Percentiles rank a stretch among this genome's conserved stretches.
phyloP scores from a whole-genome alignment of 768 basidiomycete genomes.

The Strobilomyces echinocephalus region DNA sequence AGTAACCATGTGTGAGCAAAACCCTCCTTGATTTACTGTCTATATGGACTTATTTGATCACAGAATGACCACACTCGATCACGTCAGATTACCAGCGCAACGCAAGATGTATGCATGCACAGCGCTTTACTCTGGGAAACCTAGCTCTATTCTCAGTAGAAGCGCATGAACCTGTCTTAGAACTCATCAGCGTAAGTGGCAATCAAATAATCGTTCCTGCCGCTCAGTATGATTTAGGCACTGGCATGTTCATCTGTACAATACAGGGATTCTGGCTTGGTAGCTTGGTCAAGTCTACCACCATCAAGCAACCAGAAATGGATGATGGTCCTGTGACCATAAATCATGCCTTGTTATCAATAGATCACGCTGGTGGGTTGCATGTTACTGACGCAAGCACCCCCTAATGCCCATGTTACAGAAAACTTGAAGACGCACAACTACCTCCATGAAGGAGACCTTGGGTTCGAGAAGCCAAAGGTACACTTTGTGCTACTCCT shows the following conservation, averaged over 20 bases:
- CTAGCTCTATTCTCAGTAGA: constrained; percentile 67
- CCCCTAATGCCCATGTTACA: too few relatives aligned
- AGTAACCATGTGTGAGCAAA: constrained; percentile 67
- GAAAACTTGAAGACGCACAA: too few relatives aligned
- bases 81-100: constrained; percentile 59
- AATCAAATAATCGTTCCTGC: neutral
- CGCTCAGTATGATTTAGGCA: constrained; percentile 33
- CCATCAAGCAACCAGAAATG: constrained; percentile 37
- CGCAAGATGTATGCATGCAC: constrained; percentile 72
- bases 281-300: constrained; percentile 40
- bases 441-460: too few relatives aligned
- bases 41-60: constrained; percentile 37
- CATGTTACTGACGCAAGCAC: too few relatives aligned
- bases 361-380: too few relatives aligned
- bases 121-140: constrained; percentile 65
- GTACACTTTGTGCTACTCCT: too few relatives aligned
- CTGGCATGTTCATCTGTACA: neutral
- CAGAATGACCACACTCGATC: constrained; percentile 81
- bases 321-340: constrained; percentile 54
- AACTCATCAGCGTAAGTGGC: constrained; percentile 56
- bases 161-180: constrained; percentile 56
- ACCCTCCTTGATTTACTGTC: constrained; percentile 32
- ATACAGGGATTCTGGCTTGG: constrained; percentile 85
- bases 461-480: too few relatives aligned
- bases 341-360: constrained; percentile 75